These are phyloP conservation scores for Pseudogymnoascus sp. DNA, from an alignment of 2,329 filamentous ascomycete species.

Conservation along the genomic window DNA sequence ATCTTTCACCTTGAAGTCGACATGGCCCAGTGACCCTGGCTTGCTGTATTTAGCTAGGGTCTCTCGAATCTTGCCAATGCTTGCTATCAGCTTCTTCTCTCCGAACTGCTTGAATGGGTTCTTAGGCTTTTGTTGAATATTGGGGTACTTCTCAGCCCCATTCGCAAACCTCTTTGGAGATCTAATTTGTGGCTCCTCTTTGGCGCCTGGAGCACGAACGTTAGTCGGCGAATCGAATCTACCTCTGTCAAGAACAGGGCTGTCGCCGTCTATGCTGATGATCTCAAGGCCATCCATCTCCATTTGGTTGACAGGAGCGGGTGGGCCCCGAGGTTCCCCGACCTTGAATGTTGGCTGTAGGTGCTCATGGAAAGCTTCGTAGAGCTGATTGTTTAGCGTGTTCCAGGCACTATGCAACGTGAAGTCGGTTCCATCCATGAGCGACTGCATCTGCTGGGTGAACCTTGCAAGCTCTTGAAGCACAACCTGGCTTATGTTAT, in stretches of 20 bases:
- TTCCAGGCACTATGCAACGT: slow-evolving; percentile 30
- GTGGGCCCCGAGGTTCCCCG: slow-evolving; percentile 18
- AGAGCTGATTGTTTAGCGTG: slow-evolving; percentile 28
- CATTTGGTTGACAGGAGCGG: not conserved
- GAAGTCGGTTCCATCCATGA: slow-evolving; percentile 49
- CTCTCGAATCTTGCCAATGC: slow-evolving; percentile 37
- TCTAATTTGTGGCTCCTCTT: not conserved
- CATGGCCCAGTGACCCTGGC: slow-evolving; percentile 50
- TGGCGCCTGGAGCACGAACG: not conserved
- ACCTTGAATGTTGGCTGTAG: slow-evolving; percentile 27
- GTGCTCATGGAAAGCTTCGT: slow-evolving; percentile 22
- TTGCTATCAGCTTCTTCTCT: not conserved
- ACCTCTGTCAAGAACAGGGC: slow-evolving; percentile 8
- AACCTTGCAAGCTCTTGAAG: slow-evolving; percentile 52
- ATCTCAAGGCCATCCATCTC: slow-evolving; percentile 5
- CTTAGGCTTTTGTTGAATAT: not conserved
- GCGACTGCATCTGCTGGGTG: slow-evolving; percentile 41
- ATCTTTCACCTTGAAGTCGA: slow-evolving; percentile 53
- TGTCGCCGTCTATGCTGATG: slow-evolving; percentile 13
- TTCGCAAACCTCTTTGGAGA: not conserved
- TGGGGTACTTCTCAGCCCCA: not conserved
- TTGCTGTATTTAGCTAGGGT: slow-evolving; percentile 47
- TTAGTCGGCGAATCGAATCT: not conserved
- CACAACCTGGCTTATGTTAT: slow-evolving; percentile 60
- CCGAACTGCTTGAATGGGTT: not conserved